These are phyloP conservation scores for Lentinus brumalis DNA, from an alignment of 768 basidiomycete genomes.

Conservation along the genomic window DNA sequence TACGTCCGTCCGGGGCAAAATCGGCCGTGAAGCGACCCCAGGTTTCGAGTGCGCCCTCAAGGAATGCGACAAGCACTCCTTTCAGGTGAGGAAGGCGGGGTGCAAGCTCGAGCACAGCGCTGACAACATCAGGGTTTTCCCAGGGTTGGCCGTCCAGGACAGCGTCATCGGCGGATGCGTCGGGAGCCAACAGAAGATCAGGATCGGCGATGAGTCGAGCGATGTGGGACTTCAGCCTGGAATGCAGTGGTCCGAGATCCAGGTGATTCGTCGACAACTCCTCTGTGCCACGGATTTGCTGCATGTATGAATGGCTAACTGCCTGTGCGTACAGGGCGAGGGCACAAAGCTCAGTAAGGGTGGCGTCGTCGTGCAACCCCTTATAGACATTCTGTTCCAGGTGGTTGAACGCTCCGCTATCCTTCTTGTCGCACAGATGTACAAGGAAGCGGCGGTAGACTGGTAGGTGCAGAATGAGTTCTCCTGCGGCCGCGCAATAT, in stretches of 20 bases:
- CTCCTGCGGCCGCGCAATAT: slow-evolving; percentile 32
- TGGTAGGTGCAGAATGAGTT: slow-evolving; percentile 28
- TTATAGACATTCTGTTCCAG: slow-evolving; percentile 33
- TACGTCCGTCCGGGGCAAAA: too few species aligned
- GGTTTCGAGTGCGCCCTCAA: not conserved
- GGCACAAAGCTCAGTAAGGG: slow-evolving; percentile 21
- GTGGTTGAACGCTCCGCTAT: slow-evolving; percentile 28
- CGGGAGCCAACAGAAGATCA: too few species aligned
- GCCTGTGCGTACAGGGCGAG: slow-evolving; percentile 12
- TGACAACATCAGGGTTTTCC: not conserved
- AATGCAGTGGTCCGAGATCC: not conserved
- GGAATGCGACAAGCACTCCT: not conserved
- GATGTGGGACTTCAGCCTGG: not conserved
- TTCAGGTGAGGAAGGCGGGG: not conserved
- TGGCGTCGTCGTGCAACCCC: slow-evolving; percentile 15
- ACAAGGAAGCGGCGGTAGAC: slow-evolving; percentile 31
- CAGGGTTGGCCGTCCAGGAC: not conserved
- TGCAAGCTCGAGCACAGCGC: not conserved
- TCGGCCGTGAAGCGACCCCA: not conserved
- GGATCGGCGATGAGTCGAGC: too few species aligned
- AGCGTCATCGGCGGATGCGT: not conserved
- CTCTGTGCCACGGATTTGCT: not conserved
- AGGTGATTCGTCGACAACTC: not conserved
- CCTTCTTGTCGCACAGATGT: slow-evolving; percentile 29
- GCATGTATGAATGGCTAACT: slow-evolving; percentile 18